Evolutionary conservation across 768 basidiomycete genomes (phyloP).

Genomic region (Xanthoconium stramineum): DNA sequence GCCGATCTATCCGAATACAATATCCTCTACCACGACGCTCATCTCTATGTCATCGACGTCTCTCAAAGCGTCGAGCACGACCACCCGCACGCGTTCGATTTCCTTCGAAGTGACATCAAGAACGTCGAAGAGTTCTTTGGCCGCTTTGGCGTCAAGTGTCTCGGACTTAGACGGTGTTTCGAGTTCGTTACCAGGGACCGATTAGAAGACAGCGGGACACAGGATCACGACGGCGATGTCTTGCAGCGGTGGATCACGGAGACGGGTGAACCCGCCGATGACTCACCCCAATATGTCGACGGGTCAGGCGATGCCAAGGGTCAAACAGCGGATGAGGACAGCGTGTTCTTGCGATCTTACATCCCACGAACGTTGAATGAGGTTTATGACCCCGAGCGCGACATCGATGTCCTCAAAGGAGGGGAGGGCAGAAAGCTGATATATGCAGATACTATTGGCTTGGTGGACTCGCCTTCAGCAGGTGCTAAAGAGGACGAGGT

Average conservation of each 20-base stretch:
- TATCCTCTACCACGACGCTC: constrained; percentile 78
- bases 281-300: constrained; percentile 6
- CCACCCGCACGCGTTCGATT: constrained; percentile 95
- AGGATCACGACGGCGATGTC: constrained; percentile 25
- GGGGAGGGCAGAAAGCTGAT: constrained; percentile 77
- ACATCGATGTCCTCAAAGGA: constrained; percentile 68
- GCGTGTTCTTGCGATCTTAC: constrained; percentile 85
- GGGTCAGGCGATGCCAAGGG: constrained; percentile 14
- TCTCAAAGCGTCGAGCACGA: constrained; percentile 99
- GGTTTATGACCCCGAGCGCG: constrained; percentile 92
- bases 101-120: constrained; percentile 86
- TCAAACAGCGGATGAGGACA: constrained; percentile 66
- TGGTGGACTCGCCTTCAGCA: constrained; percentile 45
- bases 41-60: constrained; percentile 94
- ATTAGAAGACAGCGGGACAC: constrained; percentile 31
- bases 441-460: constrained; percentile 82
- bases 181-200: constrained; percentile 78
- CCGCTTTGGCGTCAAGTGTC: constrained; percentile 64
- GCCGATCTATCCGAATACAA: constrained; percentile 99
- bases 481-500: background rate
- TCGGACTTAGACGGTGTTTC: constrained; percentile 82
- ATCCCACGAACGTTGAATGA: constrained; percentile 92
- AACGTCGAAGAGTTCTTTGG: constrained; percentile 94
- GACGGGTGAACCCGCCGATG: constrained; percentile 20
- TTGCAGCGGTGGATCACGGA: constrained; percentile 51